Percentiles rank a stretch among this genome's conserved stretches.
phyloP scores from a whole-genome alignment of 2,329 filamentous ascomycete species.

The Helotiales sp. region DNA sequence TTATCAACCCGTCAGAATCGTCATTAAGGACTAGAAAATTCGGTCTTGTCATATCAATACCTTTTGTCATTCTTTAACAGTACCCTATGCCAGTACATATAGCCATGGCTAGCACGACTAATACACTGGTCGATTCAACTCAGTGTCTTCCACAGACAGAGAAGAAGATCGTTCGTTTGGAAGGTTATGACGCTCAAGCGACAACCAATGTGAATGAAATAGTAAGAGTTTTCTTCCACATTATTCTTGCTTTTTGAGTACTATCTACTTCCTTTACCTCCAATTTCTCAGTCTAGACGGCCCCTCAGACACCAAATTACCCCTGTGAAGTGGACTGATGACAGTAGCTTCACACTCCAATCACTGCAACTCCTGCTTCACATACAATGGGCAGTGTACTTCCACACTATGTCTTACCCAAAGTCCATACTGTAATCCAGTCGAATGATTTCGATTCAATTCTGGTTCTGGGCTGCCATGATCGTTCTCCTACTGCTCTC shows the following conservation, averaged over 20 bases:
- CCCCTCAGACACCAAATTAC: not conserved
- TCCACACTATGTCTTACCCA: conserved; percentile 13
- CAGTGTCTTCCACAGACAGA: not conserved
- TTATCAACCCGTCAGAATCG: no score
- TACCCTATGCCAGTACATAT: not conserved
- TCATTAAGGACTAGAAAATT: no score
- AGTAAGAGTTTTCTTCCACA: not conserved
- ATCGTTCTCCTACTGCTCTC: conserved; percentile 11
- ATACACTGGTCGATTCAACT: not conserved
- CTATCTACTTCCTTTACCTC: no score
- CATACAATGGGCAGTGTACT: conserved; percentile 19
- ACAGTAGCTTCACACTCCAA: not conserved
- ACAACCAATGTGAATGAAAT: not conserved
- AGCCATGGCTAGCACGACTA: not conserved
- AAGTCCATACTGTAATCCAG: conserved; percentile 16
- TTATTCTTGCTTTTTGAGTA: not conserved
- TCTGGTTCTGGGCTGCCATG: conserved; percentile 14
- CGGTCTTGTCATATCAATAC: no score
- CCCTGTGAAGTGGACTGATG: not conserved
- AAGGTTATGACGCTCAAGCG: not conserved
- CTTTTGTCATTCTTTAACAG: not conserved
- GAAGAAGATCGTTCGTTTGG: not conserved
- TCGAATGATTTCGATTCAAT: not conserved
- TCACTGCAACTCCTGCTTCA: not conserved
- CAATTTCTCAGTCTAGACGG: no score